Evolutionary conservation across 176 grass and related monocot species (phyloP), one percentile per base, ranked within the genome.

Genomic region (Melocanna baccifera): DNA sequence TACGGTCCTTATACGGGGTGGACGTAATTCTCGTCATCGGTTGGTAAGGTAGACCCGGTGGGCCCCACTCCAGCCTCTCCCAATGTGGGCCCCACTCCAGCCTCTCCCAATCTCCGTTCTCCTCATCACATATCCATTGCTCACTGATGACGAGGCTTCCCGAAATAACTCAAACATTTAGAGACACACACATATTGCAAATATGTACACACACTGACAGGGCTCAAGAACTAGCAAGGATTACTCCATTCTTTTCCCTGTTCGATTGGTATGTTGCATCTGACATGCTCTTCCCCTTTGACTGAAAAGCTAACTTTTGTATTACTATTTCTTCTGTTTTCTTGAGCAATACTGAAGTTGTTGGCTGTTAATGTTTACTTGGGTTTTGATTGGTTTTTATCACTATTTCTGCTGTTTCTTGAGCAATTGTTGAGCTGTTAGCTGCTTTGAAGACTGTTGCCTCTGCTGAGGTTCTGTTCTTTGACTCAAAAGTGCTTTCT

Each of bases 51-150:
- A 36, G 14, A n/a, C 40, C 62, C 0, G 2, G 4, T 43, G n/a
- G 64, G 72, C 0, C 64, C 79, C 79, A 61, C 9, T 22, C 67
- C 48, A 76, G 40, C 71, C 40, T 32, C 52, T 62, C 43, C 32
- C 80, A 43, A 71, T 88, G 68, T 53, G 29, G 63, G 71, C 0
- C 63, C 79, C 79, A 59, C 9, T 22, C 67, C 48, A 76, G 40
- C 71, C 40, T 32, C 52, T 62, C 43, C 32, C 80, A 43, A 71
- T 88, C 80, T 71, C 80, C 65, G 83, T 88, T 88, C 86, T 88
- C 86, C 86, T 83, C 86, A 26, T 88, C 86, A 51, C 86, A 88
- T 77, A 47, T 73, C 83, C 83, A 67, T 45, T 15, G 41, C 71
- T 71, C 32, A 43, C 32, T 6, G n/a, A 6, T 16, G 25, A 45